Percentiles rank a stretch among this genome's conserved stretches.
Evolutionary conservation across 2,329 filamentous ascomycete species (phyloP).

Genomic region (Ophiostoma quercus): DNA sequence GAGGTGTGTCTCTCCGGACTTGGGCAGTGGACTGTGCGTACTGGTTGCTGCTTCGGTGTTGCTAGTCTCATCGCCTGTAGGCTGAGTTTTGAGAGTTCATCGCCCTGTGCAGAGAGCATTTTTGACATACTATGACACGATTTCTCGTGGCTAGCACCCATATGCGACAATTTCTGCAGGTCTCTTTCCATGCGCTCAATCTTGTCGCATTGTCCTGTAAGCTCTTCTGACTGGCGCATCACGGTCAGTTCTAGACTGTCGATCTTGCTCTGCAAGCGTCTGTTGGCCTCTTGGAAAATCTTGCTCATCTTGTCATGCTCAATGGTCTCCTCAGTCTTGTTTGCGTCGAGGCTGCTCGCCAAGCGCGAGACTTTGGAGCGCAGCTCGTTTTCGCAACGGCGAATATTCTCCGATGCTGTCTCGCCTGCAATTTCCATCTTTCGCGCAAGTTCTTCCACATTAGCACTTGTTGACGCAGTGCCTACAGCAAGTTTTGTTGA

Average conservation of each 20-base stretch:
- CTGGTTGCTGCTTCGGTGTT: background rate
- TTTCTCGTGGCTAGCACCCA: constrained; percentile 12
- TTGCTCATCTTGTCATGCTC: constrained; percentile 16
- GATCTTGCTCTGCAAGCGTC: constrained; percentile 20
- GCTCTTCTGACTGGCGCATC: constrained; percentile 18
- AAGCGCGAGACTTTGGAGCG: constrained; percentile 19
- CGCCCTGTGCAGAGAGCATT: constrained; percentile 4
- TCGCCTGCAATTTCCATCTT: constrained; percentile 4
- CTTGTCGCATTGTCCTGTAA: constrained; percentile 16
- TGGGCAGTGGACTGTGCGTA: background rate
- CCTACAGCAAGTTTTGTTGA: constrained; percentile 25
- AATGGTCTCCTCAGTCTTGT: constrained; percentile 17
- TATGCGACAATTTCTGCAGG: constrained; percentile 6
- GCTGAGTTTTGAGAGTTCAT: constrained; percentile 1
- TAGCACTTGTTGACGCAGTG: constrained; percentile 15
- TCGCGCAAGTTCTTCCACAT: constrained; percentile 14
- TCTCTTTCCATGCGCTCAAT: constrained; percentile 20
- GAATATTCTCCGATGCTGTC: background rate
- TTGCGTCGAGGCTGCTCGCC: constrained; percentile 18
- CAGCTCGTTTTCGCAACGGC: constrained; percentile 20
- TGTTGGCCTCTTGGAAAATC: constrained; percentile 17
- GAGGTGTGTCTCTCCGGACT: background rate
- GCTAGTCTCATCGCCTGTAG: background rate
- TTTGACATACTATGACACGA: background rate
- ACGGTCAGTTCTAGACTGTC: constrained; percentile 21